Evolutionary conservation across 2,329 filamentous ascomycete genomes (phyloP), one percentile per base, ranked within the genome.

Genomic region (Curvularia sp.): DNA sequence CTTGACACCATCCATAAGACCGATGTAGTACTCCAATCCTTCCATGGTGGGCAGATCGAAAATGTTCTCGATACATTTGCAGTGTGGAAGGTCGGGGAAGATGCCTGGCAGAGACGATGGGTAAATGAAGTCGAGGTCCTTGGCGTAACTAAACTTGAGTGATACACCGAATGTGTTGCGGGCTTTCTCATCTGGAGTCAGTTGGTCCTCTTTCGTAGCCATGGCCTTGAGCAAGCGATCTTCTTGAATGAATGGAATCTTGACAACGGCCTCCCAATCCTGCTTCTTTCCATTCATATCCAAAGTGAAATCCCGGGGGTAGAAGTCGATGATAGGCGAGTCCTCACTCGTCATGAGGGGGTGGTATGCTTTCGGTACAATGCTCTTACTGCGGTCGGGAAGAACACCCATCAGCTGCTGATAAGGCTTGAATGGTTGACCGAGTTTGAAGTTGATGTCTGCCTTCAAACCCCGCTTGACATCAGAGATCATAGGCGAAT

Each of bases 211-310:
- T 75, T 89, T 93, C 6, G 93, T 88, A 15, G 85, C 89, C 91
- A 99, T 97, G 7, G 94, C 95, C 38, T 83, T 80, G 55, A 99
- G 83, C 2, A 99, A 82, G 26, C 95, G 87, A 69, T 89, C 87
- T 76, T 99, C 94, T 58, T 99, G 92, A 63, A 99, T 99, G 78
- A 99, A 99, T 0, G 95, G 95, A 72, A 99, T 99, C 78, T 98
- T 99, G 64, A 99, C 93, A 38, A 99, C 94, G 28, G 95, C 95
- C 75, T 99, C 95, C 95, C 95, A 99, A 64, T 99, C 96, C 90
- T 97, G 96, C 81, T 97, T 99, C 82, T 99, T 99, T 59, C 95
- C 96, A 69, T 99, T 98, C 95, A 99, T 98, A 75, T 99, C 96
- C 41, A 99, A 84, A 65, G 96, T 92, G 71, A 99, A 99, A 70